A percentile compares a stretch with the other conserved stretches of the same genome.
Conservation (phyloP, 164 flowering plant genomes). For the Dillenia suffruticosa region DNA sequence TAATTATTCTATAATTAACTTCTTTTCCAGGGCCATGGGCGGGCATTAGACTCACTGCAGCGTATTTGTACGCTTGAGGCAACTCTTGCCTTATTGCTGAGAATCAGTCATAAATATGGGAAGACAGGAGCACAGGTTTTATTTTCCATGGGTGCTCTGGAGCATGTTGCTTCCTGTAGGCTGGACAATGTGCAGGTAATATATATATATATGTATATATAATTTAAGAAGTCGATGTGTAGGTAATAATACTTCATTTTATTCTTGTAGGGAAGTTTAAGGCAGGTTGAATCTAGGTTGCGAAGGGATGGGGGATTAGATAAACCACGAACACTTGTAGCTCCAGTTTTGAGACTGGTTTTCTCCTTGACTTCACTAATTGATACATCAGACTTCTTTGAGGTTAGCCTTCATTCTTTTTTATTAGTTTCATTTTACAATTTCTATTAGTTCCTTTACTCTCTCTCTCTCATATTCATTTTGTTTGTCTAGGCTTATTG, state of each 20-base stretch:
- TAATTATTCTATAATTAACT: neutral
- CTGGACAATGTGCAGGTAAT: constrained; percentile 42
- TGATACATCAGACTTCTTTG: constrained; percentile 74
- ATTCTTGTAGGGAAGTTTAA: constrained; percentile 53
- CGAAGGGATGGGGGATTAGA: constrained; percentile 43
- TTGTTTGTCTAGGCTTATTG: neutral
- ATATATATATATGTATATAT: neutral
- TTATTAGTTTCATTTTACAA: neutral
- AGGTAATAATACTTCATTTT: neutral
- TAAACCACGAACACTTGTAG: constrained; percentile 43
- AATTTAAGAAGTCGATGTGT: too few species aligned
- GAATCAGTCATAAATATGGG: constrained; percentile 83
- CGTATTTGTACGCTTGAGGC: constrained; percentile 76
- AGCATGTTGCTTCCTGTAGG: constrained; percentile 75
- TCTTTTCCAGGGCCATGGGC: constrained; percentile 47
- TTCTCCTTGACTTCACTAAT: constrained; percentile 75
- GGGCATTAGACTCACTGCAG: constrained; percentile 60
- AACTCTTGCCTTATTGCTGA: constrained; percentile 65
- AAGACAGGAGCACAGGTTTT: constrained; percentile 86
- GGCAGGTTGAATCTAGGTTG: constrained; percentile 42
- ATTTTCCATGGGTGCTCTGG: constrained; percentile 83
- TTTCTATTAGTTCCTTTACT: neutral
- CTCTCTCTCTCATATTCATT: neutral
- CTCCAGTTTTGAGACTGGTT: constrained; percentile 77
- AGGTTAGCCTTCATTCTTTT: constrained; percentile 40